Evolutionary conservation across 1,139 yeast genomes (phyloP), one percentile per base, ranked within the genome.

Genomic region (Hansenula lynferdii): DNA sequence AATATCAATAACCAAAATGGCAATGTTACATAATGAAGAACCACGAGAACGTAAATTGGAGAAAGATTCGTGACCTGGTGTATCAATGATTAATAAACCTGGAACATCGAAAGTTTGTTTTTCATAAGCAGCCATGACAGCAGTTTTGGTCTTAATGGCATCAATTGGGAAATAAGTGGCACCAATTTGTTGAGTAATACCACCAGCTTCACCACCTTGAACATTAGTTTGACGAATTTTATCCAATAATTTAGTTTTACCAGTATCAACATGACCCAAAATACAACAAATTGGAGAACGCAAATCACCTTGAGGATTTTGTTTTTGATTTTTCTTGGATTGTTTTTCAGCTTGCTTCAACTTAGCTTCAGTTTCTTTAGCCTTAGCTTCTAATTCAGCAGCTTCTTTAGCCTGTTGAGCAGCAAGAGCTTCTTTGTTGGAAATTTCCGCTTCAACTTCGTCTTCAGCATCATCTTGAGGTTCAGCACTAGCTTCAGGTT

Each of bases 171-270:
- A 94, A 65, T 90, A 94, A 20, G 98, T 94, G 38, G 99, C 99
- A 78, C 99, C 99, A 61, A 92, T 92, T 68, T 92, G 99, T 75
- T 92, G 99, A 50, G 99, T 92, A 61, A 92, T 94, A 73, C 99
- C 99, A 72, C 99, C 99, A 41, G 98, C 99, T 71, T 92, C 99
- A 61, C 98, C 99, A 64, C 97, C 98, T 72, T 92, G 99, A 45
- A 92, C 99, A 57, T 92, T 92, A 35, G 97, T 94, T 72, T 92
- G 97, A 71, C 99, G 94, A 51, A 92, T 81, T 66, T 92, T 94
- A 62, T 92, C 99, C 61, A 92, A 75, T 51, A 92, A 76, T 63
- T 92, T 92, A 47, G 98, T 92, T 68, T 92, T 94, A 80, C 99
- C 98, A 42, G 98, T 92, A 75, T 92, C 99, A 64, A 92, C 99